A percentile compares a stretch with the other conserved stretches of the same genome.
These are phyloP conservation scores for Rhodomyrtus psidioides DNA, from an alignment of 441 rosid genomes.

Conservation along the genomic window DNA sequence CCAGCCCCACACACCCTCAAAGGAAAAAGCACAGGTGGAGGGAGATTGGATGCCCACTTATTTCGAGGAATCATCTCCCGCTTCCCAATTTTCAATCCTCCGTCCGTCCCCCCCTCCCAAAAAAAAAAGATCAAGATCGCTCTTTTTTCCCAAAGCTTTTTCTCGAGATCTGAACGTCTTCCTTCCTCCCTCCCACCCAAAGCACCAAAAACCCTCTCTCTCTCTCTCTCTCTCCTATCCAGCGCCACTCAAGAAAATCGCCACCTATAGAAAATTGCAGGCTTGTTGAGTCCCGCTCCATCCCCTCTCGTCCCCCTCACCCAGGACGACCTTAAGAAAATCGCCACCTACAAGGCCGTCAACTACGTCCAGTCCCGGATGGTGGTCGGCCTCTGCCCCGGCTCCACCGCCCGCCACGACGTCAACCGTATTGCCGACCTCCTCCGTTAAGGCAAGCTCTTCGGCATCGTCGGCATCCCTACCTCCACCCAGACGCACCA, in stretches of 20 bases:
- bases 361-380: slow-evolving; percentile 87
- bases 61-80: neutral
- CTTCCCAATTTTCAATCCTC: neutral
- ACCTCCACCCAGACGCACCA: slow-evolving; percentile 72
- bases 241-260: slow-evolving; percentile 1
- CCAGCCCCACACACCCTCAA: neutral
- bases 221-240: neutral
- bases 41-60: neutral
- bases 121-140: neutral
- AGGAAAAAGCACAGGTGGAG: neutral
- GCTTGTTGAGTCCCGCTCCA: slow-evolving; percentile 13
- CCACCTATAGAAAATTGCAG: no score
- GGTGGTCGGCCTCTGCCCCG: slow-evolving; percentile 96
- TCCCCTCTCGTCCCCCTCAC: slow-evolving; percentile 34
- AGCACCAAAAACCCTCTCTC: neutral
- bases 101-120: no score
- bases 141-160: neutral
- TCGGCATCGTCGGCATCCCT: slow-evolving; percentile 68
- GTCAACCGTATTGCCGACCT: slow-evolving; percentile 82
- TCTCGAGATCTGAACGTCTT: neutral
- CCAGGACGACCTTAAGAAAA: slow-evolving; percentile 79
- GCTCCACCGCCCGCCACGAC: slow-evolving; percentile 94
- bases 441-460: slow-evolving; percentile 55
- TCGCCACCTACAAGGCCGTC: slow-evolving; percentile 90
- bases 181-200: neutral